A percentile compares a stretch with the other conserved stretches of the same genome.
Evolutionary conservation across 2,329 filamentous ascomycete genomes (phyloP).

Genomic region (Alternaria ethzedia): DNA sequence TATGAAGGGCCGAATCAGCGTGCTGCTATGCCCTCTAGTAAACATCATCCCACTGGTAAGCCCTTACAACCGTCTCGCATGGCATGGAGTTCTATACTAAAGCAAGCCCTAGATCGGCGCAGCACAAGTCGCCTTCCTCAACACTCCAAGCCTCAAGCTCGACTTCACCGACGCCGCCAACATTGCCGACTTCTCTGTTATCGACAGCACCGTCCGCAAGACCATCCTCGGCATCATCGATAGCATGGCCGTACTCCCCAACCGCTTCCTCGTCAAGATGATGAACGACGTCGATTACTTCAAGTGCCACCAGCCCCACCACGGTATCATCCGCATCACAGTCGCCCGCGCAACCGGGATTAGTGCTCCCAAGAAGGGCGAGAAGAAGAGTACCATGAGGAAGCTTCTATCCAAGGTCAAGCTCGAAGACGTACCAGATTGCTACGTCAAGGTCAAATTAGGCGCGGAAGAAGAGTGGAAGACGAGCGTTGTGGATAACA

Average conservation of each 20-base stretch:
- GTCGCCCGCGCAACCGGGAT: slow-evolving; percentile 51
- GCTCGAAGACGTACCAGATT: slow-evolving; percentile 56
- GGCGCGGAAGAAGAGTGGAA: slow-evolving; percentile 55
- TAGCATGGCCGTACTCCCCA: slow-evolving; percentile 57
- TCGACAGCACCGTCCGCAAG: slow-evolving; percentile 54
- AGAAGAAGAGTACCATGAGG: slow-evolving; percentile 46
- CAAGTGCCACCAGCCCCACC: slow-evolving; percentile 54
- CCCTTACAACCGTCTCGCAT: neutral
- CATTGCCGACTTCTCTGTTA: slow-evolving; percentile 52
- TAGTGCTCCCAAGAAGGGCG: slow-evolving; percentile 44
- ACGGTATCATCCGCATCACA: slow-evolving; percentile 55
- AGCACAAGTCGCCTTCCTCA: slow-evolving; percentile 58
- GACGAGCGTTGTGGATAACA: slow-evolving; percentile 53
- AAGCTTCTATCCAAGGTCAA: slow-evolving; percentile 52
- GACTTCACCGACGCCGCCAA: slow-evolving; percentile 58
- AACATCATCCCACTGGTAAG: slow-evolving; percentile 56
- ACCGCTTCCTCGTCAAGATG: slow-evolving; percentile 58
- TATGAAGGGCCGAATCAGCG: slow-evolving; percentile 53
- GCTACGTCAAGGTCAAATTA: slow-evolving; percentile 54
- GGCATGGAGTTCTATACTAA: slow-evolving; percentile 3
- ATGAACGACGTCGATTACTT: slow-evolving; percentile 57
- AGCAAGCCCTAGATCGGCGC: slow-evolving; percentile 52
- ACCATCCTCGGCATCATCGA: slow-evolving; percentile 54
- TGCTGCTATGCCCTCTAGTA: slow-evolving; percentile 55
- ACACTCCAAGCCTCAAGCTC: slow-evolving; percentile 54